Base-by-base conservation (phyloP, 208 protist genomes). In the Leptomonas seymouri region DNA sequence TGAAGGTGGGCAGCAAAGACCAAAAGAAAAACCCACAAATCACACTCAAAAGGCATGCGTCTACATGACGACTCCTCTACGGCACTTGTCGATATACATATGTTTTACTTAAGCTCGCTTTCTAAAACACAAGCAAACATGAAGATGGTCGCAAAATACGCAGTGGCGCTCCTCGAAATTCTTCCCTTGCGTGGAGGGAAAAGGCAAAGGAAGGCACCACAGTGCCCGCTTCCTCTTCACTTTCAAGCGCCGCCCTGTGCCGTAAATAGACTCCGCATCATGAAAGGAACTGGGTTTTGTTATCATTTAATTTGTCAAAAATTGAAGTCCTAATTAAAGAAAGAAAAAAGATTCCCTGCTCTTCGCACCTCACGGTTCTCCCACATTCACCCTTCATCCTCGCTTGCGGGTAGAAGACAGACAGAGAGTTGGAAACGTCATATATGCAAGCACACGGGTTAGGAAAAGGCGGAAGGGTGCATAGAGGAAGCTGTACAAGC, bases 1-100 rank as follows among this genome's bases (percentile, higher is more conserved):
- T 25, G 50, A 6, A 42, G 54, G 31, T 12, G 54, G n/a, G 20
- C 54, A 5, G 23, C 48, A 21, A 30, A n/a, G 9, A 65, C 45
- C 23, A 31, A 60, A 58, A 27, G 44, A 70, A 60, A 61, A 51
- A 21, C n/a, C n/a, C n/a, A 23, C 36, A 70, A 70, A 51, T 0
- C 2, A 68, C 12, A 25, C 48, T n/a, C 23, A 31, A 44, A 44
- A n/a, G 20, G 39, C 1, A 58, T 58, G 50, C 63, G 49, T 68
- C 58, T 18, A 44, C 58, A 45, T 61, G 55, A 42, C 56, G 39
- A 31, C 21, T 49, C 36, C 56, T 12, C 36, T 21, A 23, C 28
- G 56, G 56, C 23, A 8, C 30, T 31, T 23, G 21, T 28, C 56
- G 39, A 48, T 61, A 61, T 48, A 61, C 34, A 34, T 61, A 61